Evolutionary conservation across 73 alveolate genomes (phyloP), one percentile per base, ranked within the genome.

Genomic region (Halteria grandinella): DNA sequence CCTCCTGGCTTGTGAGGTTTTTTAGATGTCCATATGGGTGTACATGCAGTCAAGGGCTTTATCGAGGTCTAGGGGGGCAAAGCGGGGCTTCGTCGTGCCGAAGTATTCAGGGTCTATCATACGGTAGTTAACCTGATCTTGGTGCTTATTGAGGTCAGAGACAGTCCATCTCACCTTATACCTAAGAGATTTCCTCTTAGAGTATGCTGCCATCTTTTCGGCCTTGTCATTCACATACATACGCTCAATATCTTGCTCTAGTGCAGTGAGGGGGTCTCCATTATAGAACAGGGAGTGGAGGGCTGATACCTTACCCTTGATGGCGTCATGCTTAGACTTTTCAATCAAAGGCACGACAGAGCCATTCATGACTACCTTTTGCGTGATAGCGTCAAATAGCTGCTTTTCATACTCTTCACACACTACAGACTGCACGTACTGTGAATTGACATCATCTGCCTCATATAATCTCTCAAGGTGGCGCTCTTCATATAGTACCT

Each of bases 341-440:
- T 86, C 86, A 25, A 64, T 70, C 17, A 90, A 17, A 14, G 89
- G 87, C n/a, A 81, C 89, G 48, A 87, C 91, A 29, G 82, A 69
- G 20, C 97, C 97, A 80, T 77, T 86, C 75, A 86, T 81, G 17
- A 87, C 74, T 51, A 79, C 75, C 50, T 90, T 86, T 25, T 71
- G 41, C 39, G 53, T 23, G 40, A 79, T 69, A 47, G 86, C 89
- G 48, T 90, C 97, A 69, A 55, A 64, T 74, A 90, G 49, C 18
- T 88, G 79, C 75, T 90, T 90, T 32, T 86, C 91, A 59, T 90
- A 88, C 55, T 90, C 97, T 58, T 90, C 97, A 72, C 50, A 55
- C 37, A 86, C 27, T 28, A 63, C 49, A 0, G 94, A 64, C 63
- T 58, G 43, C 4, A 86, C 47, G 71, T 86, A 90, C 66, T 86